A percentile compares a stretch with the other conserved stretches of the same genome.
Conservation (phyloP, 192 early-diverging fungal species). For the Mortierella antarctica region DNA sequence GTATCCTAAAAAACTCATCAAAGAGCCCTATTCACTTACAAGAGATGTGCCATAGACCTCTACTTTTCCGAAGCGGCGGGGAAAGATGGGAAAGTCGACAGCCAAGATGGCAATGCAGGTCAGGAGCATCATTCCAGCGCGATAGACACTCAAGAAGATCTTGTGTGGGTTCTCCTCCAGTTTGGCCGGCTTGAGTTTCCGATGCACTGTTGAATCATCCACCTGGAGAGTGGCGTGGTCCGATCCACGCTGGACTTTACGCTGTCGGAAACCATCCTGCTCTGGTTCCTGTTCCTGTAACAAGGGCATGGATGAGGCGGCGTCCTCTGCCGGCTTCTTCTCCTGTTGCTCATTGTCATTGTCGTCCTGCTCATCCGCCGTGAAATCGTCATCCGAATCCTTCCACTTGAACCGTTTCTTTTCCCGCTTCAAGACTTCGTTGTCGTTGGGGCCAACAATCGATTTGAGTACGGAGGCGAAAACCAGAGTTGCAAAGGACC, state of each 20-base stretch:
- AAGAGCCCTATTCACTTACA: slow-evolving; percentile 49
- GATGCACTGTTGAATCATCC: background rate
- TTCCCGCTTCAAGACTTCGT: slow-evolving; percentile 39
- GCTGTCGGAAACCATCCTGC: slow-evolving; percentile 39
- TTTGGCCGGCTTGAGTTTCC: background rate
- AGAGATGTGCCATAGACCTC: slow-evolving; percentile 92
- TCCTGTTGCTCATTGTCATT: background rate
- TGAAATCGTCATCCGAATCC: slow-evolving; percentile 41
- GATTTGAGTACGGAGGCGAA: slow-evolving; percentile 29
- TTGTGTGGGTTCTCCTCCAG: slow-evolving; percentile 22
- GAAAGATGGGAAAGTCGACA: slow-evolving; percentile 94
- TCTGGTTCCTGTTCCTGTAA: slow-evolving; percentile 13
- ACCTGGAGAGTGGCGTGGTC: slow-evolving; percentile 32
- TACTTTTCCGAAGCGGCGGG: slow-evolving; percentile 89
- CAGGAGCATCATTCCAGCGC: slow-evolving; percentile 81
- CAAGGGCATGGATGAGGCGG: background rate
- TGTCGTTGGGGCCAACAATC: slow-evolving; percentile 18
- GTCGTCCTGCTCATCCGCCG: slow-evolving; percentile 23
- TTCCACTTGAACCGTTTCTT: slow-evolving; percentile 50
- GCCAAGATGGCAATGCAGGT: slow-evolving; percentile 91
- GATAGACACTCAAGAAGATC: slow-evolving; percentile 76
- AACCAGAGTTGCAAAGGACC: slow-evolving; percentile 31
- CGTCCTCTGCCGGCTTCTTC: background rate
- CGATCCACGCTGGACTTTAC: slow-evolving; percentile 9
- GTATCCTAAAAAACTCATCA: too few relatives aligned